Percentiles rank a stretch among this genome's conserved stretches.
Evolutionary conservation across 768 basidiomycete species (phyloP).

Genomic region (Rubroboletus pulcherrimus): DNA sequence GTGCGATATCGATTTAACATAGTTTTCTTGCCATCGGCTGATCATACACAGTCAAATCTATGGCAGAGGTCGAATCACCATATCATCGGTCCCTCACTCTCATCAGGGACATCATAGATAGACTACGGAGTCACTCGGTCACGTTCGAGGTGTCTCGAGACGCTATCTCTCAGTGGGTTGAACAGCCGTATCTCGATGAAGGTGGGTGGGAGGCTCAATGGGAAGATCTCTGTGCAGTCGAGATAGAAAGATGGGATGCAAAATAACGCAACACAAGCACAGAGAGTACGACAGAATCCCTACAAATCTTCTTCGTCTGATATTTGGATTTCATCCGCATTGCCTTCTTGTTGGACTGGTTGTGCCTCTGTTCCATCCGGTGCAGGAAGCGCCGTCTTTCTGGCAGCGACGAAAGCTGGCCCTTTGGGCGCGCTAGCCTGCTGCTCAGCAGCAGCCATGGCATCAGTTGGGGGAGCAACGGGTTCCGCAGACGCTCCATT

Average conservation of each 20-base stretch:
- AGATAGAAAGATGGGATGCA: constrained; percentile 68
- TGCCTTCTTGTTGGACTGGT: constrained; percentile 34
- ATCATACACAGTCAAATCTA: constrained; percentile 44
- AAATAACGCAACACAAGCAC: constrained; percentile 22
- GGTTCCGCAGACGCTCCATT: constrained; percentile 47
- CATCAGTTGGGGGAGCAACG: constrained; percentile 49
- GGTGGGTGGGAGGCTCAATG: constrained; percentile 66
- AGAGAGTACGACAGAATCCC: constrained; percentile 17
- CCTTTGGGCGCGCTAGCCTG: constrained; percentile 55
- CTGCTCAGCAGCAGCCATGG: constrained; percentile 85
- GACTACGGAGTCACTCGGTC: constrained; percentile 58
- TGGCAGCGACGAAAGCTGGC: constrained; percentile 77
- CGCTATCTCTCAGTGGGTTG: constrained; percentile 61
- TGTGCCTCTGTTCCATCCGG: constrained; percentile 38
- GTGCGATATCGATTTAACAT: constrained; percentile 35
- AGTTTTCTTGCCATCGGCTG: background rate
- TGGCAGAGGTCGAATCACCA: constrained; percentile 53
- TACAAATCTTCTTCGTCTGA: constrained; percentile 76
- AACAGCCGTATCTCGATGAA: constrained; percentile 64
- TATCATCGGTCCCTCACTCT: constrained; percentile 65
- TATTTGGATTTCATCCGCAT: constrained; percentile 85
- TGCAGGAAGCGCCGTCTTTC: constrained; percentile 42
- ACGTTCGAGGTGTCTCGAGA: constrained; percentile 69
- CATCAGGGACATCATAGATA: constrained; percentile 53
- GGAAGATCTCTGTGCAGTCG: constrained; percentile 77